Conservation (phyloP, 108 stramenopile genomes). For the Stephanodiscus triporus region DNA sequence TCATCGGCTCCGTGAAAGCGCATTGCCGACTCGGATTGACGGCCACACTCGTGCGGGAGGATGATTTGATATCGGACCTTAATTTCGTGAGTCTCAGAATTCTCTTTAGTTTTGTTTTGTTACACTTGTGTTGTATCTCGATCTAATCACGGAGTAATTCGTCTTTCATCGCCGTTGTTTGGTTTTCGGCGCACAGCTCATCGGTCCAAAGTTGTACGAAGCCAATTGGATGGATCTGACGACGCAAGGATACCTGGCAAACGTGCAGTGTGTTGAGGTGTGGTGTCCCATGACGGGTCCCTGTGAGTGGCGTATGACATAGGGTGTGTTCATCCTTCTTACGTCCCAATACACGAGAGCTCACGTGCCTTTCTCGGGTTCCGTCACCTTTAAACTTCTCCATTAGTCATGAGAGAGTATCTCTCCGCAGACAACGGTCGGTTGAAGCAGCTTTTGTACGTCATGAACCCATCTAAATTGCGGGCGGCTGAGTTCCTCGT, state of each 20-base stretch:
- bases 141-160: background rate
- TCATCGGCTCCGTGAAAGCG: constrained; percentile 92
- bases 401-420: constrained; percentile 90
- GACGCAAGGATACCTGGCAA: constrained; percentile 94
- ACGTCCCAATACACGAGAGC: too few relatives aligned
- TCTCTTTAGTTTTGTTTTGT: background rate
- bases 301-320: constrained; percentile 19
- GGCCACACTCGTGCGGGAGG: constrained; percentile 98
- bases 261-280: constrained; percentile 98
- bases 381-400: background rate
- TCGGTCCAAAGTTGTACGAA: constrained; percentile 99
- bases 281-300: constrained; percentile 99
- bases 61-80: constrained; percentile 96
- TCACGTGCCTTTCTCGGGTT: background rate
- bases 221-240: constrained; percentile 99
- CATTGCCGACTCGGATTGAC: constrained; percentile 98
- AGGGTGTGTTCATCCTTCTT: background rate
- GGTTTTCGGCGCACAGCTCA: constrained; percentile 25
- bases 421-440: constrained; percentile 76
- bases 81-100: constrained; percentile 75
- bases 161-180: background rate
- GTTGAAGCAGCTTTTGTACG: constrained; percentile 92
- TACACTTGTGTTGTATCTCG: too few relatives aligned
- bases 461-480: constrained; percentile 98
- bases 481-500: constrained; percentile 92